These are phyloP conservation scores for Cronartium quercuum DNA, from an alignment of 1,284 basidiomycete genomes.

Conservation along the genomic window DNA sequence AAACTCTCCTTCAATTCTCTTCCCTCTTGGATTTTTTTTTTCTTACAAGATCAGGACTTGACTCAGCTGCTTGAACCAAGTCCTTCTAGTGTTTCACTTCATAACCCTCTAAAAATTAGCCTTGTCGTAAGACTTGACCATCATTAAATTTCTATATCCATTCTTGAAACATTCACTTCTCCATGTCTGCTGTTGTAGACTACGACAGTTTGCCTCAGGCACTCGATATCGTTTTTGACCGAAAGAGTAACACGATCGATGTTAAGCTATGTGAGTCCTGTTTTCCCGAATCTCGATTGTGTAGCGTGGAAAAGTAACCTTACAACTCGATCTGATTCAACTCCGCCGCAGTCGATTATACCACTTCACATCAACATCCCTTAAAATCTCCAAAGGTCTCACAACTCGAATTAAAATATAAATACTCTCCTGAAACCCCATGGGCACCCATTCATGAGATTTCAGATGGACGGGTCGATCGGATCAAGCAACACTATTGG, in stretches of 20 bases:
- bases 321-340: background rate
- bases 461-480: constrained; percentile 12
- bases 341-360: constrained; percentile 16
- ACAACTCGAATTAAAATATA: constrained; percentile 27
- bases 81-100: too few relatives aligned
- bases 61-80: too few relatives aligned
- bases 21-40: too few relatives aligned
- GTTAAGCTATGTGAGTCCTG: constrained; percentile 20
- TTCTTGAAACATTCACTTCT: too few relatives aligned
- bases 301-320: background rate
- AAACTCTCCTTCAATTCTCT: too few relatives aligned
- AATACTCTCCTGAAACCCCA: constrained; percentile 38
- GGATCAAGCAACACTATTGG: constrained; percentile 59
- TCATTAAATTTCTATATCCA: too few relatives aligned
- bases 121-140: too few relatives aligned
- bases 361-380: background rate
- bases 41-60: too few relatives aligned
- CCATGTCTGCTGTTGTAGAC: constrained; percentile 24
- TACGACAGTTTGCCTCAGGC: constrained; percentile 32
- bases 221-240: constrained; percentile 21
- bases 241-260: constrained; percentile 27
- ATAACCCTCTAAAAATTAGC: too few relatives aligned
- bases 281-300: background rate
- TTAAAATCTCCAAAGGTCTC: constrained; percentile 8
- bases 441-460: constrained; percentile 38